Conservation (phyloP, 2,329 filamentous ascomycete species). For the Colletotrichum camelliae region DNA sequence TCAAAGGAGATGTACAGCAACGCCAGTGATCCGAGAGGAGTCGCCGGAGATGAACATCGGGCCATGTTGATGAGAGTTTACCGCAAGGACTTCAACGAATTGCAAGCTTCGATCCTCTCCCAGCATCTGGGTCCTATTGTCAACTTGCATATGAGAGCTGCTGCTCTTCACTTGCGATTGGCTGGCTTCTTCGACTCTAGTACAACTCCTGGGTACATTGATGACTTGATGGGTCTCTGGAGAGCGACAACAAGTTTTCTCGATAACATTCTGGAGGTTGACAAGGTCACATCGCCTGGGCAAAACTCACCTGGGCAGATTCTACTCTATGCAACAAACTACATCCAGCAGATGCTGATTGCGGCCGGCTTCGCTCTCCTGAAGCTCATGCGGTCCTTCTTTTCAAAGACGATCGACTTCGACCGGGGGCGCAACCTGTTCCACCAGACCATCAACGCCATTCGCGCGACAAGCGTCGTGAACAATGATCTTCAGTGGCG, state of each 20-base stretch:
- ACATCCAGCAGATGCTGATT: slow-evolving; percentile 86
- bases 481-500: slow-evolving; percentile 82
- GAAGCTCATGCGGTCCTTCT: slow-evolving; percentile 80
- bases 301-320: slow-evolving; percentile 57
- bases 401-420: slow-evolving; percentile 74
- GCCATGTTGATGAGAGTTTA: slow-evolving; percentile 72
- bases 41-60: slow-evolving; percentile 70
- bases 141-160: slow-evolving; percentile 73
- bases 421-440: slow-evolving; percentile 73
- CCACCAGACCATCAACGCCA: slow-evolving; percentile 71
- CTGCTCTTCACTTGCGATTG: slow-evolving; percentile 76
- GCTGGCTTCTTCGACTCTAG: slow-evolving; percentile 84
- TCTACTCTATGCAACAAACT: slow-evolving; percentile 73
- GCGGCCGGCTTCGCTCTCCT: slow-evolving; percentile 79
- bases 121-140: slow-evolving; percentile 63
- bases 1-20: slow-evolving; percentile 83
- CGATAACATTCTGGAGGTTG: slow-evolving; percentile 64
- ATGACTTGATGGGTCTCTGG: slow-evolving; percentile 79
- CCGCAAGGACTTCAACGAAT: slow-evolving; percentile 67
- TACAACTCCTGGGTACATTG: slow-evolving; percentile 71
- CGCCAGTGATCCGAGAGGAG: slow-evolving; percentile 73
- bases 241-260: slow-evolving; percentile 74
- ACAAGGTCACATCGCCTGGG: slow-evolving; percentile 51
- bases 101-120: slow-evolving; percentile 65
- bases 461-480: slow-evolving; percentile 75